Evolutionary conservation across 495 filamentous ascomycete genomes (phyloP), one percentile per base, ranked within the genome.

Genomic region (Sabuloglossum arenarium): DNA sequence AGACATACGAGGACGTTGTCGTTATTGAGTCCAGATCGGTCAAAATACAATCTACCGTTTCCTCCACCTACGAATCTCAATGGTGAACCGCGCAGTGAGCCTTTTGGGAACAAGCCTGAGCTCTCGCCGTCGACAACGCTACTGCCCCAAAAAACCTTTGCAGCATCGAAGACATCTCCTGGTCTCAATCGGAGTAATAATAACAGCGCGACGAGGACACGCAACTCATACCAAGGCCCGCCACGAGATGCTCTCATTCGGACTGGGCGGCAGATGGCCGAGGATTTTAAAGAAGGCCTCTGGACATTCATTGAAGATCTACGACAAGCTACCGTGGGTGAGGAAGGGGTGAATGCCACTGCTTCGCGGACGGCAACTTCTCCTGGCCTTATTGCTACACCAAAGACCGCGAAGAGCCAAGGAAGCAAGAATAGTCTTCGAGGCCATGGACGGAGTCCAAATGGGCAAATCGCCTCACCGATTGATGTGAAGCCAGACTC

Each of bases 291-390:
- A 59, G 79, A 88, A 42, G 91, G 91, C 0, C 70, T 97, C n/a
- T 91, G 86, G 86, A 95, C 87, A 14, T 98, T 97, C 66, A 76
- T 96, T 59, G 91, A 97, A 64, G 91, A 97, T 67, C 75, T 98
- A 27, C 75, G 88, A 59, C 91, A 98, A 69, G 91, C 87, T 14
- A 94, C 91, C 1, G 86, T 96, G 12, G 91, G 90, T 39, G 91
- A 97, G 30, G 91, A 97, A 67, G 85, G 78, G 11, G 79, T 87
- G n/a, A 39, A 42, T 29, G 53, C 47, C 1, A 51, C 23, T 11
- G 47, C 47, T 29, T 51, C 47, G 14, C 23, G 47, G 16, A 51
- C 47, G 25, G 16, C 23, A 30, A 27, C 47, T 11, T 30, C 47
- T 3, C 24, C 28, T 27, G 24, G 24, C 16, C 28, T 51, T 11